Base-by-base conservation (phyloP, 1,139 yeast species). In the Petasospora fabianii region DNA sequence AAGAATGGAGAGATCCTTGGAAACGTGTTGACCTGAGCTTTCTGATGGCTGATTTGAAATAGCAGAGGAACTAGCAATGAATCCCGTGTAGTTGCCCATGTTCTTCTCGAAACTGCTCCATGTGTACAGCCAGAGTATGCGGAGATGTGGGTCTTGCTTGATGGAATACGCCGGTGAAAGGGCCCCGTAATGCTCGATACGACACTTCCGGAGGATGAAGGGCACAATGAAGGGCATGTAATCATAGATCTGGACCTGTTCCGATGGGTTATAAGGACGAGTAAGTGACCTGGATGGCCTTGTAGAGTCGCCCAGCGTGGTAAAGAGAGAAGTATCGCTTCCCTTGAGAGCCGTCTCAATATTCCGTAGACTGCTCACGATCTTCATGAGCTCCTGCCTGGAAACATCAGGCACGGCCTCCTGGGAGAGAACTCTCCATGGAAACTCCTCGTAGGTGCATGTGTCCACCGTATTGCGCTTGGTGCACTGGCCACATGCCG, bases 401-500 rank as follows among this genome's bases (percentile, higher is more conserved):
- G 7, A 10, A 20, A 20, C 22, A 20, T 20, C 13, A 24, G 13
- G 27, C 12, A 10, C 12, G 27, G 6, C 13, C 10, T 10, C 22
- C 9, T 20, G 7, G 8, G 24, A 10, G 8, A n/a, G 24, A 10
- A 10, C 24, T 29, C 19, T 18, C 33, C 33, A 30, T 19, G 58
- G 51, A 3, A 71, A 69, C 32, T 67, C 71, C 42, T 77, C 75
- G 50, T 75, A 80, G 40, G 61, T 68, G 47, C 86, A 80, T 26
- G 77, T 55, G 54, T 77, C 82, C 26, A 74, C 73, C 16, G 77
- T 75, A 17, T 77, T 74, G 50, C 77, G 75, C 59, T 73, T 75
- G 36, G 65, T 63, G 59, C 86, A 80, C 32, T 77, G 67, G 6
- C 78, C 72, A 58, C 86, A 80, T n/a, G 73, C 69, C 1, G 85